phyloP scores from a whole-genome alignment of 2,329 filamentous ascomycete genomes.

The Sarocladiaceae sp. region DNA sequence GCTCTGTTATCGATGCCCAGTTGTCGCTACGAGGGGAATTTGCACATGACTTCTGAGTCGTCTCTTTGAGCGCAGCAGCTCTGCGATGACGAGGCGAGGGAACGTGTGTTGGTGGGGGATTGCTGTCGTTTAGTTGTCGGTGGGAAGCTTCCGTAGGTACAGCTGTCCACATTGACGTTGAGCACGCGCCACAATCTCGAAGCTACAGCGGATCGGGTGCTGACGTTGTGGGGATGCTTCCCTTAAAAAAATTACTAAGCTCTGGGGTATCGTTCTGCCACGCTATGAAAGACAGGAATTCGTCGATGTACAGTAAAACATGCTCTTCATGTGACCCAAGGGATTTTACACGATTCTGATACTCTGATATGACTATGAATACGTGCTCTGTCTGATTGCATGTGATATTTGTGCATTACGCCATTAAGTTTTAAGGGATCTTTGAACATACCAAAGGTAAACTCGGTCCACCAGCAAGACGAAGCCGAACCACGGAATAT shows the following conservation, averaged over 20 bases:
- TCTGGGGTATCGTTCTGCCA: too few species aligned
- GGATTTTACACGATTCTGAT: too few species aligned
- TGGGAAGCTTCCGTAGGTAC: slow-evolving; percentile 1
- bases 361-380: too few species aligned
- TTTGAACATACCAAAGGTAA: too few species aligned
- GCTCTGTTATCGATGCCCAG: not conserved
- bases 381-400: too few species aligned
- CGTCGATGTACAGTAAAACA: too few species aligned
- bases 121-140: not conserved
- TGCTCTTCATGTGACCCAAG: too few species aligned
- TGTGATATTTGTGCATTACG: too few species aligned
- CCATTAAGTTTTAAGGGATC: too few species aligned
- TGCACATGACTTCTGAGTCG: not conserved
- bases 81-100: not conserved
- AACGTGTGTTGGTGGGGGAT: not conserved
- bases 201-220: slow-evolving; percentile 5
- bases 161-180: slow-evolving; percentile 3
- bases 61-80: not conserved
- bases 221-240: slow-evolving; percentile 1
- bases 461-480: too few species aligned
- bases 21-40: not conserved
- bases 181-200: not conserved
- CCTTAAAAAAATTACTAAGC: slow-evolving; percentile 1
- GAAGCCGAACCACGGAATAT: too few species aligned
- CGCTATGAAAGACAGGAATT: too few species aligned